Conservation (phyloP, 2,329 filamentous ascomycete genomes). For the Triangularia verruculosa region DNA sequence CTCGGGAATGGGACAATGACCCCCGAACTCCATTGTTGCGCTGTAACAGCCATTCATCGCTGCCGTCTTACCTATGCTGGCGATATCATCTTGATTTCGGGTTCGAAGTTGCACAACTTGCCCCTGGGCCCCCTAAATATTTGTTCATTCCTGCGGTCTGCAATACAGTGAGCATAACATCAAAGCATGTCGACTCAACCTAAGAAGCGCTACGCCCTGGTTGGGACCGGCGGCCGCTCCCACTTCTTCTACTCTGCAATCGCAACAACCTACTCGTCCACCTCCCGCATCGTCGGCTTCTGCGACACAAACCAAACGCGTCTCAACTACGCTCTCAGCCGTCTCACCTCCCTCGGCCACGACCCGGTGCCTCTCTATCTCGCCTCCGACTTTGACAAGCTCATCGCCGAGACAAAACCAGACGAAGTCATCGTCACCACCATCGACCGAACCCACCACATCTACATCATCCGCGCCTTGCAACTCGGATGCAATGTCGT, state of each 20-base stretch:
- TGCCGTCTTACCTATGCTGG: too few species aligned
- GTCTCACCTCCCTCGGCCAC: slow-evolving; percentile 46
- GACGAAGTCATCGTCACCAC: slow-evolving; percentile 63
- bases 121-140: not conserved
- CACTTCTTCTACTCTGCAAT: slow-evolving; percentile 61
- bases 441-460: slow-evolving; percentile 60
- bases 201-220: slow-evolving; percentile 50
- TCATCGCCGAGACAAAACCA: slow-evolving; percentile 55
- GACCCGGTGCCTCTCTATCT: slow-evolving; percentile 51
- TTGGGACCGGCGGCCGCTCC: slow-evolving; percentile 59
- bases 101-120: not conserved
- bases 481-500: slow-evolving; percentile 59
- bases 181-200: not conserved
- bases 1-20: not conserved
- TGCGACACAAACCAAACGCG: slow-evolving; percentile 61
- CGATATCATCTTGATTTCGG: not conserved
- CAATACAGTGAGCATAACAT: not conserved
- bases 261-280: slow-evolving; percentile 48
- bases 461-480: slow-evolving; percentile 57
- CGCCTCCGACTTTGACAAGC: slow-evolving; percentile 54
- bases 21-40: not conserved
- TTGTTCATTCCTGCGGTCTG: not conserved
- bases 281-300: slow-evolving; percentile 51
- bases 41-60: not conserved
- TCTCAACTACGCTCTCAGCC: slow-evolving; percentile 53